Conservation (phyloP, 495 filamentous ascomycete genomes). For the Filosporella fistucella region DNA sequence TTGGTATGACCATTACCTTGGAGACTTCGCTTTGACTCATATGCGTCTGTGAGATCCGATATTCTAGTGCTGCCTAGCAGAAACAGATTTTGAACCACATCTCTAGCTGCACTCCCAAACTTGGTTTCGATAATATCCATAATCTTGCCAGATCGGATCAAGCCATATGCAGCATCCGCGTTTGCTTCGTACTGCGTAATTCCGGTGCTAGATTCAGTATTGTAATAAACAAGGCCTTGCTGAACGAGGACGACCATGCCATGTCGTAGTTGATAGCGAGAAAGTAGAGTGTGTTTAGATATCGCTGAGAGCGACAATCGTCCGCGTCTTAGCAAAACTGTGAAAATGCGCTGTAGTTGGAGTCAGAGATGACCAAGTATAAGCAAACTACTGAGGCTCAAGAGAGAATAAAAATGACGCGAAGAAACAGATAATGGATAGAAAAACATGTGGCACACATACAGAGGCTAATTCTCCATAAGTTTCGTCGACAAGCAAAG, state of each 20-base stretch:
- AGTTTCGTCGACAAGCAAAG: constrained; percentile 80
- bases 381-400: constrained; percentile 1
- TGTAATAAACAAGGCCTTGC: constrained; percentile 77
- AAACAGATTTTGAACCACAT: constrained; percentile 69
- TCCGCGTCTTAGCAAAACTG: constrained; percentile 71
- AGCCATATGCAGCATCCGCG: constrained; percentile 65
- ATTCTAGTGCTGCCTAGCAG: constrained; percentile 73
- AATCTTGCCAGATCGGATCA: constrained; percentile 80
- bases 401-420: not conserved
- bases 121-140: constrained; percentile 65
- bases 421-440: not conserved
- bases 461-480: constrained; percentile 90
- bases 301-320: constrained; percentile 68
- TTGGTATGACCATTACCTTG: constrained; percentile 20
- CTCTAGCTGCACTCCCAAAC: constrained; percentile 64
- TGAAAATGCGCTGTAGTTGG: constrained; percentile 62
- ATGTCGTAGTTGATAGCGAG: constrained; percentile 63
- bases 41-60: constrained; percentile 54
- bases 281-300: constrained; percentile 60
- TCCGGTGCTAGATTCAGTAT: constrained; percentile 56
- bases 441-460: constrained; percentile 33
- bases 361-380: constrained; percentile 20
- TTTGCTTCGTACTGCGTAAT: constrained; percentile 78
- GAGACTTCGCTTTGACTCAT: constrained; percentile 18
- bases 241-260: constrained; percentile 82